These are phyloP conservation scores for Setaria italica DNA, from an alignment of 202 grass and related monocot species.

Conservation along the genomic window DNA sequence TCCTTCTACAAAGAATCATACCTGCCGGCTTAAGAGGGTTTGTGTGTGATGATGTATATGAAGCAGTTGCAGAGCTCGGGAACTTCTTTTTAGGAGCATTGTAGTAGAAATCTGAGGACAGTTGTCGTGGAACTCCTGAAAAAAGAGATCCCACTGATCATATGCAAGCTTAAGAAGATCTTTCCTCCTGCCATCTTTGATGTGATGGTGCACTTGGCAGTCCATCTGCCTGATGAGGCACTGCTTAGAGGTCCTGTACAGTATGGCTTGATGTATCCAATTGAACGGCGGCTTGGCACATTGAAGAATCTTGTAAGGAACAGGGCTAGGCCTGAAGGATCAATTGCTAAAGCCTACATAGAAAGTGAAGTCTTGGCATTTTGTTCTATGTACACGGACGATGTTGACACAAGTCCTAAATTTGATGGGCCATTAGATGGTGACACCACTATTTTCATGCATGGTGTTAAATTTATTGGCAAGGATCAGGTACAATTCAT, in stretches of 20 bases:
- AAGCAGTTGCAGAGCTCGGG: neutral
- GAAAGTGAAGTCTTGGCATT: neutral
- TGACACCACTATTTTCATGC: neutral
- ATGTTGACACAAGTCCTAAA: neutral
- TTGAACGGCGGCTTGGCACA: neutral
- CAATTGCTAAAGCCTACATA: neutral
- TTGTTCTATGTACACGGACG: neutral
- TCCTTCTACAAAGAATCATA: neutral
- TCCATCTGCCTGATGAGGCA: neutral
- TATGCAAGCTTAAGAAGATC: neutral
- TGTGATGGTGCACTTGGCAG: neutral
- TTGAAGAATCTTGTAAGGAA: neutral
- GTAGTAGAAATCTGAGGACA: neutral
- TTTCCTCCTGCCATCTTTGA: neutral
- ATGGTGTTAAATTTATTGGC: neutral
- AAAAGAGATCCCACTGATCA: neutral
- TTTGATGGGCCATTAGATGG: neutral
- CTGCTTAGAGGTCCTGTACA: neutral
- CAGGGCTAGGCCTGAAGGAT: neutral
- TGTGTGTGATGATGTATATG: neutral
- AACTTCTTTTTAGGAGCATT: neutral
- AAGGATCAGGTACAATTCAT: neutral
- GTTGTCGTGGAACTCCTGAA: neutral
- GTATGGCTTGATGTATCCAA: neutral
- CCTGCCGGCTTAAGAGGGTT: neutral